Percentiles rank a stretch among this genome's conserved stretches.
Evolutionary conservation across 2,329 filamentous ascomycete genomes (phyloP).

Genomic region (Penicillium sp.): DNA sequence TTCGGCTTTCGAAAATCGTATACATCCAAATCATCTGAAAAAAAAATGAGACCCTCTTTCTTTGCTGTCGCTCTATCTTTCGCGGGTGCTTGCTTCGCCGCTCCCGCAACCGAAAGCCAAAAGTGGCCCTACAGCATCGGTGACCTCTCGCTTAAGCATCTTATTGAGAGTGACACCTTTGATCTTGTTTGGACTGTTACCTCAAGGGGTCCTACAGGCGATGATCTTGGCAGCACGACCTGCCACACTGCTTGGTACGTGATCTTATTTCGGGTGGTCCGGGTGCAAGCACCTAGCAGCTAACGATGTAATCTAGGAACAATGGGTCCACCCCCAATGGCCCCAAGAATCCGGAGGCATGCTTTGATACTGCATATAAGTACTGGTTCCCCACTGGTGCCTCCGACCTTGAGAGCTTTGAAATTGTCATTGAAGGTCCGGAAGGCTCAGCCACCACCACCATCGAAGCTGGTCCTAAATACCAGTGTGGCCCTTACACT

Average conservation of each 20-base stretch:
- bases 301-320: not conserved
- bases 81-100: not conserved
- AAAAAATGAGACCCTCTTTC: slow-evolving; percentile 1
- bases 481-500: slow-evolving; percentile 3
- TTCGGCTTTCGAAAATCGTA: not conserved
- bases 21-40: not conserved
- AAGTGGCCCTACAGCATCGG: not conserved
- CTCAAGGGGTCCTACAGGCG: not conserved
- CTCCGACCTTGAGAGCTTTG: not conserved
- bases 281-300: no score
- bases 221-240: not conserved
- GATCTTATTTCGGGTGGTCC: not conserved
- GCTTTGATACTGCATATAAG: not conserved
- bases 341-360: not conserved
- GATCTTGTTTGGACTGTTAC: not conserved
- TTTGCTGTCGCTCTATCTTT: not conserved
- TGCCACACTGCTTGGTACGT: slow-evolving; percentile 3
- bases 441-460: not conserved
- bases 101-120: not conserved
- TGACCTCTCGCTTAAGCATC: slow-evolving; percentile 1
- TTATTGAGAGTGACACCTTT: not conserved
- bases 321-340: not conserved
- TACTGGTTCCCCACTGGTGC: not conserved
- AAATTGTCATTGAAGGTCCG: not conserved
- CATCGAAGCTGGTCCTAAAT: not conserved